Conservation (phyloP, 2,329 filamentous ascomycete species). For the Clonostachys rhizophaga region DNA sequence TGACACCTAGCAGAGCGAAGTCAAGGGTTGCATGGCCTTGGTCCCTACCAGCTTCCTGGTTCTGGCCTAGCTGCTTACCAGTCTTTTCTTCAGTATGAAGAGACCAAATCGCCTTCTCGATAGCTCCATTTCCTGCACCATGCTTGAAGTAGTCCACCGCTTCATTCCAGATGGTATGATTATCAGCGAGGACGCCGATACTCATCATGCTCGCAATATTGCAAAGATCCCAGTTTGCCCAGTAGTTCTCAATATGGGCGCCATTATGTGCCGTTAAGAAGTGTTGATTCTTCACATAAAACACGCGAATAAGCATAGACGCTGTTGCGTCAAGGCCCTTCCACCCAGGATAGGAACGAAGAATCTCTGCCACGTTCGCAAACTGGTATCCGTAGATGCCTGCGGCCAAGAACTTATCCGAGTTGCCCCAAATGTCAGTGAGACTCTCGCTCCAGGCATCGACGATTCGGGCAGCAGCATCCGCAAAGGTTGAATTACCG, state of each 20-base stretch:
- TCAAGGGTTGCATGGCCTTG: conserved; percentile 37
- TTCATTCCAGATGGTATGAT: conserved; percentile 29
- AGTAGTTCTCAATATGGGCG: conserved; percentile 25
- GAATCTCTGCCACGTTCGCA: conserved; percentile 38
- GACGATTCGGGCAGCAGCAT: conserved; percentile 27
- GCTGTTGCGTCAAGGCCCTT: conserved; percentile 12
- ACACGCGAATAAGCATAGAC: conserved; percentile 26
- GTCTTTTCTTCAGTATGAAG: conserved; percentile 18
- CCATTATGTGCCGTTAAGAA: conserved; percentile 31
- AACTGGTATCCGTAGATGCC: conserved; percentile 40
- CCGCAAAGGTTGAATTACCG: conserved; percentile 24
- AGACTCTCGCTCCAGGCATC: conserved; percentile 29
- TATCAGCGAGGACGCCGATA: conserved; percentile 35
- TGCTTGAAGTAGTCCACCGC: conserved; percentile 31
- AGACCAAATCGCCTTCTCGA: conserved; percentile 22
- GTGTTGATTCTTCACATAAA: conserved; percentile 27
- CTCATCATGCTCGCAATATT: conserved; percentile 33
- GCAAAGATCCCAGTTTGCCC: conserved; percentile 38
- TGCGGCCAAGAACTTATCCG: conserved; percentile 18
- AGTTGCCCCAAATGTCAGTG: conserved; percentile 20
- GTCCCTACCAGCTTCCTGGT: conserved; percentile 19
- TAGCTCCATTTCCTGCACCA: conserved; percentile 27
- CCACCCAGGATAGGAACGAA: conserved; percentile 27
- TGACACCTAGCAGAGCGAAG: conserved; percentile 27
- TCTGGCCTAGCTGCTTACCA: conserved; percentile 14